Conservation (phyloP, 192 early-diverging fungal genomes). For the Diversispora eburnea region DNA sequence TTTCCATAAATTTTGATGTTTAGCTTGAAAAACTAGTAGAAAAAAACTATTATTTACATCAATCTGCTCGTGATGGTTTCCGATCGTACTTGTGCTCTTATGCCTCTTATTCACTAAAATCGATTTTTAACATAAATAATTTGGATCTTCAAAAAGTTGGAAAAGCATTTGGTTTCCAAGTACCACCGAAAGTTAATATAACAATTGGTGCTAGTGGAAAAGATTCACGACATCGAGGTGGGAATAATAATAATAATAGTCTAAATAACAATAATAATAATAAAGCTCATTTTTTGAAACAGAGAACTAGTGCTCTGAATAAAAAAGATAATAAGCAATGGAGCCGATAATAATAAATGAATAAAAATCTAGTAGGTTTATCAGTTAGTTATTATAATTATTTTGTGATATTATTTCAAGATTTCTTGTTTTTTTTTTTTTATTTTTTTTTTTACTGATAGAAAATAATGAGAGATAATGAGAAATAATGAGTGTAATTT, state of each 20-base stretch:
- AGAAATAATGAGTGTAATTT: too few relatives aligned
- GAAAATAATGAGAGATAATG: too few relatives aligned
- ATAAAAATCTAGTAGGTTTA: neutral
- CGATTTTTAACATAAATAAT: slow-evolving; percentile 89
- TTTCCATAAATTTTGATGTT: neutral
- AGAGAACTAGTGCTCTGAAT: slow-evolving; percentile 1
- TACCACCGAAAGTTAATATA: slow-evolving; percentile 93
- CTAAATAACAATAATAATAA: neutral
- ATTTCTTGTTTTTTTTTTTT: too few relatives aligned
- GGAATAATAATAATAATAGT: neutral
- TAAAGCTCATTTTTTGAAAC: slow-evolving; percentile 15
- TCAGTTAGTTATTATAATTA: neutral
- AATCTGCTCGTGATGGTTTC: slow-evolving; percentile 93
- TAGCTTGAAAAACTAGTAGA: slow-evolving; percentile 93
- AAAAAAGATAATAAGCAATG: slow-evolving; percentile 10
- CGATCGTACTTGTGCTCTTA: slow-evolving; percentile 95
- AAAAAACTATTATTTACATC: slow-evolving; percentile 97
- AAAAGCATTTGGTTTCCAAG: slow-evolving; percentile 91
- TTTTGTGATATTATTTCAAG: too few relatives aligned
- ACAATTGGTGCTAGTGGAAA: slow-evolving; percentile 37
- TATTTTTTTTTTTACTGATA: too few relatives aligned
- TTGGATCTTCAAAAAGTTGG: slow-evolving; percentile 92
- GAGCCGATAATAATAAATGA: slow-evolving; percentile 7
- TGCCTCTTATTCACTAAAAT: slow-evolving; percentile 91
- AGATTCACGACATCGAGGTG: neutral